phyloP scores from a whole-genome alignment of 495 filamentous ascomycete genomes.

The Cercophora sp. region DNA sequence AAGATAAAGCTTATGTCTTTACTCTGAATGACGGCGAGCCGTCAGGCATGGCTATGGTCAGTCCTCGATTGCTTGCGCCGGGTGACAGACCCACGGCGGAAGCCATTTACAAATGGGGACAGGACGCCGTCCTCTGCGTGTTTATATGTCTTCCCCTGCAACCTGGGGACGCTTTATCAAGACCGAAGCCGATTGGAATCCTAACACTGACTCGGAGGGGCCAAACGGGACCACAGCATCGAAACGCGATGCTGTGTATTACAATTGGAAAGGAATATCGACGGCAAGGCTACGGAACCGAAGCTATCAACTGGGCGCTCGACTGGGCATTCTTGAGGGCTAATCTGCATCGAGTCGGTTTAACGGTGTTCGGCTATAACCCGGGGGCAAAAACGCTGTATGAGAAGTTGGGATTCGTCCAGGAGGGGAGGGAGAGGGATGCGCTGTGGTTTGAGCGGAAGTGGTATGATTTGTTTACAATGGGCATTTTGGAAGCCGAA shows the following conservation, averaged over 20 bases:
- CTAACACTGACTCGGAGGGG: no score
- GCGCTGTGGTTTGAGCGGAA: conserved; percentile 35
- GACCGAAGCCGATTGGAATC: conserved; percentile 17
- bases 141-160: conserved; percentile 42
- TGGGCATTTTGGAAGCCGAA: conserved; percentile 47
- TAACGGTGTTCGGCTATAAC: conserved; percentile 43
- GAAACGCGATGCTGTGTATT: conserved; percentile 40
- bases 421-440: conserved; percentile 48
- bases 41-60: conserved; percentile 21
- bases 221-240: no score
- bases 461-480: conserved; percentile 41
- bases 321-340: conserved; percentile 45
- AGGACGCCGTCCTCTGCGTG: conserved; percentile 34
- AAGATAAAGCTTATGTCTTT: conserved; percentile 30
- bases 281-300: conserved; percentile 49
- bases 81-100: conserved; percentile 13
- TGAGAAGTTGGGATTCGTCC: conserved; percentile 43
- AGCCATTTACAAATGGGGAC: conserved; percentile 19
- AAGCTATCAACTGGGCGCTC: conserved; percentile 50
- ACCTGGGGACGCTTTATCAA: not conserved
- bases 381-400: conserved; percentile 41
- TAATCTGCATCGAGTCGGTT: conserved; percentile 44
- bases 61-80: conserved; percentile 21
- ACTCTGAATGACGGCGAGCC: conserved; percentile 23
- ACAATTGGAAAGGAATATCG: conserved; percentile 34